A percentile compares a stretch with the other conserved stretches of the same genome.
Evolutionary conservation across 2,329 filamentous ascomycete genomes (phyloP).

Genomic region (Trichoderma simmonsii): DNA sequence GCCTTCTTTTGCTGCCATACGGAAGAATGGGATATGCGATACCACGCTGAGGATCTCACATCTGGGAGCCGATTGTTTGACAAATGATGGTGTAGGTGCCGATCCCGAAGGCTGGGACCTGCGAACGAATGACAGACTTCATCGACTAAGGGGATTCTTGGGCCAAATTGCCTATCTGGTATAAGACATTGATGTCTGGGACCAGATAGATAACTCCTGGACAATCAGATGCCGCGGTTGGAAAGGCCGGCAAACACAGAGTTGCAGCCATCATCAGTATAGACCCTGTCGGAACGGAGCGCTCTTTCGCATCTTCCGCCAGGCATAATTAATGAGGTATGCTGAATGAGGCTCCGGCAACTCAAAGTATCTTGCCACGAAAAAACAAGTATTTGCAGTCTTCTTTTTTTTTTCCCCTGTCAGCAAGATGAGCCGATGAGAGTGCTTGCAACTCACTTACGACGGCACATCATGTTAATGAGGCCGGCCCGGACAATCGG

Average conservation of each 20-base stretch:
- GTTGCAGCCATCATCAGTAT: background rate
- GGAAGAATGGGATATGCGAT: slow-evolving; percentile 25
- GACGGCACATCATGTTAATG: background rate
- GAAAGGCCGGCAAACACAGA: too few relatives aligned
- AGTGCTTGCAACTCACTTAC: background rate
- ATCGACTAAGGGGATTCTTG: slow-evolving; percentile 9
- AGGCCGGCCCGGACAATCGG: background rate
- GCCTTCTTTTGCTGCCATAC: slow-evolving; percentile 18
- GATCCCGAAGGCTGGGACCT: slow-evolving; percentile 21
- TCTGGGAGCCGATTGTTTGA: background rate
- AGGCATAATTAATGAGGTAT: background rate
- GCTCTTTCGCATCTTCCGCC: background rate
- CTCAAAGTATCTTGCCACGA: background rate
- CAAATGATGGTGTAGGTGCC: slow-evolving; percentile 8
- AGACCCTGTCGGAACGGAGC: background rate
- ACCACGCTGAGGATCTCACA: background rate
- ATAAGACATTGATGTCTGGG: slow-evolving; percentile 24
- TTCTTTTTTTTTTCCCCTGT: background rate
- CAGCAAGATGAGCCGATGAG: background rate
- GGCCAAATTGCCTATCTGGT: background rate
- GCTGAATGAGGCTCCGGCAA: background rate
- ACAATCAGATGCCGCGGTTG: background rate
- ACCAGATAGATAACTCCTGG: background rate
- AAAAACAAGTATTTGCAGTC: background rate
- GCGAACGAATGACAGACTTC: background rate